Conservation (phyloP, 1,284 basidiomycete species). For the Ceratobasidium sp. region DNA sequence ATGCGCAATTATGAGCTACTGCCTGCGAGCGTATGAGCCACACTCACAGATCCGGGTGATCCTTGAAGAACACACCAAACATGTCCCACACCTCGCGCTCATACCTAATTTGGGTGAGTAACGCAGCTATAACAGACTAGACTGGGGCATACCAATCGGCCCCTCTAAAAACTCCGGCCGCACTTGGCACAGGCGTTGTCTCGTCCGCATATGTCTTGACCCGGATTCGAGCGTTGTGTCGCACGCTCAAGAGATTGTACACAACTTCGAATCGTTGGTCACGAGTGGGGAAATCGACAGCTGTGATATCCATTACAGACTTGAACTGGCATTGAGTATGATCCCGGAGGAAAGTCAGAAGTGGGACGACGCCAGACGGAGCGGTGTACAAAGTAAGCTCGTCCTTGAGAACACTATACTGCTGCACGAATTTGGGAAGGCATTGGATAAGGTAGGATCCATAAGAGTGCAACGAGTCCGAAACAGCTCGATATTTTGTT, state of each 20-base stretch:
- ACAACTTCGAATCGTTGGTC: slow-evolving; percentile 97
- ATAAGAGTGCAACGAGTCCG: slow-evolving; percentile 84
- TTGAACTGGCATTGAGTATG: slow-evolving; percentile 98
- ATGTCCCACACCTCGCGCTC: slow-evolving; percentile 99
- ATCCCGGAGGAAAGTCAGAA: slow-evolving; percentile 94
- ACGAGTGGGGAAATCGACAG: slow-evolving; percentile 94
- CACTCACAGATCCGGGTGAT: slow-evolving; percentile 93
- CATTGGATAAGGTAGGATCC: slow-evolving; percentile 91
- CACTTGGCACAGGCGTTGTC: slow-evolving; percentile 92
- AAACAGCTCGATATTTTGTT: slow-evolving; percentile 72
- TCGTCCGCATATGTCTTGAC: slow-evolving; percentile 99
- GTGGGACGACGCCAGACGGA: slow-evolving; percentile 84
- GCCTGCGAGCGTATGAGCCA: neutral
- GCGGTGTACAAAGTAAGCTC: slow-evolving; percentile 92
- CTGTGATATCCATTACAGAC: slow-evolving; percentile 91
- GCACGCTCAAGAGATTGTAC: slow-evolving; percentile 91
- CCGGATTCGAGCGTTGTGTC: slow-evolving; percentile 81
- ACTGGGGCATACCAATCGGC: slow-evolving; percentile 86
- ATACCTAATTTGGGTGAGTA: slow-evolving; percentile 66
- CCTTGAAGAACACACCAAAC: slow-evolving; percentile 96
- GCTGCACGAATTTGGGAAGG: slow-evolving; percentile 94
- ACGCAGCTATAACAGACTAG: neutral
- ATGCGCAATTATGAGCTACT: neutral
- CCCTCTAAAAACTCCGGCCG: slow-evolving; percentile 81
- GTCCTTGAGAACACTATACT: slow-evolving; percentile 98